Base-by-base conservation (phyloP, 2,329 filamentous ascomycete species). In the Rosellinia necatrix region DNA sequence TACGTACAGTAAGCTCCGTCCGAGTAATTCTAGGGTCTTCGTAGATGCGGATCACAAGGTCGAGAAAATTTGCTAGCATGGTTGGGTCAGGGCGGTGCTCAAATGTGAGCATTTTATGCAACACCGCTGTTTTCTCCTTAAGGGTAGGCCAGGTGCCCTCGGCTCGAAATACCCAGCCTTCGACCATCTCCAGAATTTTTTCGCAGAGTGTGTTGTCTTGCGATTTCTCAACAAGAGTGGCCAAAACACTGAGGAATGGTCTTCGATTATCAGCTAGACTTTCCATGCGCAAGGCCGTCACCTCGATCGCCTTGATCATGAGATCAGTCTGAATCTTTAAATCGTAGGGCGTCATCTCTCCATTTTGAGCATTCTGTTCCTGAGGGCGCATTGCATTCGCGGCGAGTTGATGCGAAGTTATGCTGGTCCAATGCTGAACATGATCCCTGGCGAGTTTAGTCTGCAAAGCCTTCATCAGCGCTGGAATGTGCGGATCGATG, bases 101-200 rank as follows among this genome's bases (percentile, higher is more conserved):
- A 65, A 99, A 99, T 0, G 92, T 87, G 13, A 97, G 78, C 94
- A 99, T 99, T 76, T 99, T 99, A 67, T 96, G 92, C n/a, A 99
- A 77, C 1, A 99, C 94, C 1, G 96, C 96, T 0, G 93, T 97
- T 78, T 99, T 99, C 75, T 99, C 96, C 73, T 99, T 99, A 1
- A 99, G 81, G 0, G 94, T 99, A 0, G 94, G 94, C 82, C 94
- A 97, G 2, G 92, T 94, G 61, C 96, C 94, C 56, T 91, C 92
- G 0, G 91, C 94, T 63, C 91, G 85, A 78, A 99, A 99, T 5
- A 99, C 90, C 96, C 96, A 99, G 27, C 82, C 84, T 71, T 97
- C 93, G 3, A 97, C 93, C 84, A 99, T 93, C 47, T 88, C 86
- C 24, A 99, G 78, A 51, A 99, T 92, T 76, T 96, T 96, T 68